Evolutionary conservation across 495 filamentous ascomycete genomes (phyloP), one percentile per base, ranked within the genome.

Genomic region (Bryoglossum gracile): DNA sequence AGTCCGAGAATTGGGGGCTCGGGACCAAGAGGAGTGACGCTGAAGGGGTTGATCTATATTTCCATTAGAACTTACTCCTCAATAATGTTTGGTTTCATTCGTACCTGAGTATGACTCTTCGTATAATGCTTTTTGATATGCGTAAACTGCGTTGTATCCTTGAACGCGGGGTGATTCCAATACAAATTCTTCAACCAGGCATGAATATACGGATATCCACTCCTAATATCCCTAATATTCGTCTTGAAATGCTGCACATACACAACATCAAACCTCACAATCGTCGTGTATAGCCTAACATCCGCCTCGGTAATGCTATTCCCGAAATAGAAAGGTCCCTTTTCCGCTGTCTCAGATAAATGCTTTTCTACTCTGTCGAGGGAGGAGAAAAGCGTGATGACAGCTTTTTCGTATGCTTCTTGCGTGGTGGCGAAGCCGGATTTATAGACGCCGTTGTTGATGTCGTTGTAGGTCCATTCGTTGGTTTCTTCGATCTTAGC

Each of bases 211-310:
- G 86, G 86, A 60, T 87, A 89, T 37, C 83, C 88, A 18, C 76
- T 79, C 2, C 89, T 68, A 48, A 95, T 94, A 66, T 87, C 87
- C 6, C 81, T 73, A 32, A 94, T 64, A 62, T 95, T 95, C 61
- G 84, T 89, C 71, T 94, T 94, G 73, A 95, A 95, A 65, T 94
- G 87, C 72, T 92, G 87, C 3, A 94, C 87, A 57, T 95, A 95
- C 33, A 92, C 86, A 10, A 78, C 73, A 57, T 95, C 89, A 67
- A 95, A 95, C 25, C 89, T 78, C 47, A 91, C 67, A 39, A 94
- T 82, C 4, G 89, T 94, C 2, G 87, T 86, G 70, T 78, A 58
- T 19, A 90, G 73, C 16, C 89, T 69, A 43, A 95, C 75, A 66
- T 95, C 89, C 0, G 80, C 80, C 70, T 95, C 89, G 3, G 89